Evolutionary conservation across 2,329 filamentous ascomycete species (phyloP).

Genomic region (Didymellaceae sp.): DNA sequence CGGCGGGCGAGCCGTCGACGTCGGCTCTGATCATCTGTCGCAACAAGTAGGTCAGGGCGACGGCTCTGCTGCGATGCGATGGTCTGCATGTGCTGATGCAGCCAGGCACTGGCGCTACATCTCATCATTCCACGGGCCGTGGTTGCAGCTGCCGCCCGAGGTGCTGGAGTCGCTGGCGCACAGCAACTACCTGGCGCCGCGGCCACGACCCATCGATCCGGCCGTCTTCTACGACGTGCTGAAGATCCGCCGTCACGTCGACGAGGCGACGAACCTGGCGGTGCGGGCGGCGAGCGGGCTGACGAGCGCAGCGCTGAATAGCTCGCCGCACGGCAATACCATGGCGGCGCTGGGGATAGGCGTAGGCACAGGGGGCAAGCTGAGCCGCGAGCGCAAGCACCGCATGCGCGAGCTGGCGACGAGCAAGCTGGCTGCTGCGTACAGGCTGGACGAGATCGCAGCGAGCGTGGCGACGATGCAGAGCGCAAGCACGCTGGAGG

Average conservation of each 20-base stretch:
- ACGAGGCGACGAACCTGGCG: conserved; percentile 78
- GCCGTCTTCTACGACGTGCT: conserved; percentile 83
- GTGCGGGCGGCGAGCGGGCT: conserved; percentile 79
- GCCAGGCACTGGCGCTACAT: conserved; percentile 83
- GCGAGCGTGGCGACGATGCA: conserved; percentile 86
- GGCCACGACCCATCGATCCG: conserved; percentile 78
- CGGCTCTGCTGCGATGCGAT: not conserved
- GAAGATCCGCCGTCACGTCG: conserved; percentile 80
- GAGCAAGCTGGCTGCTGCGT: conserved; percentile 77
- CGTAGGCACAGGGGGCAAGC: conserved; percentile 64
- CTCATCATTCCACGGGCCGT: conserved; percentile 81
- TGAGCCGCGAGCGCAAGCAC: conserved; percentile 78
- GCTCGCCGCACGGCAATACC: conserved; percentile 33
- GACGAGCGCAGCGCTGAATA: conserved; percentile 68
- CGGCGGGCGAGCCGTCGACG: conserved; percentile 26
- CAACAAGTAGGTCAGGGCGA: conserved; percentile 49
- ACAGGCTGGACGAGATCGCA: conserved; percentile 81
- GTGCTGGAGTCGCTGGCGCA: conserved; percentile 80
- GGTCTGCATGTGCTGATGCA: conserved; percentile 15
- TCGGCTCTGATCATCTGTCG: conserved; percentile 51
- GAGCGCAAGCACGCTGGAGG: conserved; percentile 76
- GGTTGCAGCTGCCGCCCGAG: conserved; percentile 80
- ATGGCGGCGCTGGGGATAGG: conserved; percentile 13
- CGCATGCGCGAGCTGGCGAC: conserved; percentile 82
- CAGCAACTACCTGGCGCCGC: conserved; percentile 78